Evolutionary conservation across 164 flowering plant genomes (phyloP).

Genomic region (Macadamia integrifolia): DNA sequence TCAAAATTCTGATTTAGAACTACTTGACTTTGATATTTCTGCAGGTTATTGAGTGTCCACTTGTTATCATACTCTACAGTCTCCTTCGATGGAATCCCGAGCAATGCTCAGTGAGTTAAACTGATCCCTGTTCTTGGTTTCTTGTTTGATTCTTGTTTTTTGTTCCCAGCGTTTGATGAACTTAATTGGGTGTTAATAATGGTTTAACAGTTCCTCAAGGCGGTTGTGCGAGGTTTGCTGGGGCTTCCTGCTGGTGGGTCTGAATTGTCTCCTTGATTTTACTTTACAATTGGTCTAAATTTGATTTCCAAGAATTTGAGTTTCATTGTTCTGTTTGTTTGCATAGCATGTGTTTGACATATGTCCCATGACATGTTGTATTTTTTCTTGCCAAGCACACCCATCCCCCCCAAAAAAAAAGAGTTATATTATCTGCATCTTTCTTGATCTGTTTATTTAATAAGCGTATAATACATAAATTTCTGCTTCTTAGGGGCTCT

Average conservation of each 20-base stretch:
- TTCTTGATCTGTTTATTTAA: not conserved
- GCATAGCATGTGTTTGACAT: not conserved
- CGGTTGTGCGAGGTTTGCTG: slow-evolving; percentile 49
- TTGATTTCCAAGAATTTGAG: no score
- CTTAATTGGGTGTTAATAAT: slow-evolving; percentile 2
- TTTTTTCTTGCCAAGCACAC: not conserved
- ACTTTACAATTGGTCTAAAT: not conserved
- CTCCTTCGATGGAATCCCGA: slow-evolving; percentile 39
- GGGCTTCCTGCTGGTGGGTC: slow-evolving; percentile 60
- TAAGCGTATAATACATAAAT: no score
- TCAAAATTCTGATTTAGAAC: not conserved
- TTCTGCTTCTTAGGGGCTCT: slow-evolving; percentile 51
- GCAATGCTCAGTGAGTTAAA: slow-evolving; percentile 45
- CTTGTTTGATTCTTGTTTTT: not conserved
- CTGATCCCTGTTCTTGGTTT: not conserved
- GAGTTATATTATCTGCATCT: not conserved
- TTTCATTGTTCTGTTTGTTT: not conserved
- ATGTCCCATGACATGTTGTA: not conserved
- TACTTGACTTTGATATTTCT: not conserved
- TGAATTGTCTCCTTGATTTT: not conserved
- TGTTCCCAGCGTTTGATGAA: not conserved
- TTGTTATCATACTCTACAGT: slow-evolving; percentile 51
- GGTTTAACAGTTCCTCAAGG: slow-evolving; percentile 47
- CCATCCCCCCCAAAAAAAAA: not conserved
- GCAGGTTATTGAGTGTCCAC: slow-evolving; percentile 43